Percentiles rank a stretch among this genome's conserved stretches.
Evolutionary conservation across 179 eudicot species (phyloP).

Genomic region (Camellia oleifera): DNA sequence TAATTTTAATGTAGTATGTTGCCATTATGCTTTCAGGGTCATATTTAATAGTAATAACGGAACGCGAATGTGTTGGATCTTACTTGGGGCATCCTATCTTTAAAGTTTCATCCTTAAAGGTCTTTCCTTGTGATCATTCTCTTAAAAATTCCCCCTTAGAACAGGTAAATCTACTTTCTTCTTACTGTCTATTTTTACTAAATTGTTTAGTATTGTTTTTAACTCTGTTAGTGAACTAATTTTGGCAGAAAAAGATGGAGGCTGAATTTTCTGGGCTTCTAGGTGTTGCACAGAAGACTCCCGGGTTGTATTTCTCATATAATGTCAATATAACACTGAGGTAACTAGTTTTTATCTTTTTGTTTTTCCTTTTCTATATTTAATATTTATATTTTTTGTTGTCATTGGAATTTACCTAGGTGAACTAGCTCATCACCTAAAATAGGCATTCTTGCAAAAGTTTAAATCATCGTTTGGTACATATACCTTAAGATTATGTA

Average conservation of each 20-base stretch:
- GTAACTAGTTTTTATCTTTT: slow-evolving; percentile 30
- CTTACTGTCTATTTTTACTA: not conserved
- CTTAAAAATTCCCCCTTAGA: slow-evolving; percentile 67
- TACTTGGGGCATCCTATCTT: slow-evolving; percentile 87
- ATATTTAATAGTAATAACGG: slow-evolving; percentile 76
- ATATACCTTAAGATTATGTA: too few species aligned
- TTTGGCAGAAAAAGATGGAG: slow-evolving; percentile 88
- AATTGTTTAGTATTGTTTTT: slow-evolving; percentile 13
- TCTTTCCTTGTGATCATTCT: slow-evolving; percentile 86
- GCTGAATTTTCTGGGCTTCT: slow-evolving; percentile 65
- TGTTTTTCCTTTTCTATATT: not conserved
- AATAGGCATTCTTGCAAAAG: too few species aligned
- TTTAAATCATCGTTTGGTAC: too few species aligned
- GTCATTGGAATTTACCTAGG: too few species aligned
- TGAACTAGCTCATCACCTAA: too few species aligned
- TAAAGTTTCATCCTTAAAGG: slow-evolving; percentile 73
- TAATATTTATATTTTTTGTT: too few species aligned
- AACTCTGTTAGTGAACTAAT: slow-evolving; percentile 3
- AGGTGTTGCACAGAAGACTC: slow-evolving; percentile 63
- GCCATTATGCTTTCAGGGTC: slow-evolving; percentile 51
- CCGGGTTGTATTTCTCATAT: slow-evolving; percentile 87
- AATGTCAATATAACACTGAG: slow-evolving; percentile 87
- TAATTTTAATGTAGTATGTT: not conserved
- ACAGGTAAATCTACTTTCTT: slow-evolving; percentile 46
- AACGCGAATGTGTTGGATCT: slow-evolving; percentile 80